Evolutionary conservation across 257 asterid genomes (phyloP).

Genomic region (Ocimum tenuiflorum): DNA sequence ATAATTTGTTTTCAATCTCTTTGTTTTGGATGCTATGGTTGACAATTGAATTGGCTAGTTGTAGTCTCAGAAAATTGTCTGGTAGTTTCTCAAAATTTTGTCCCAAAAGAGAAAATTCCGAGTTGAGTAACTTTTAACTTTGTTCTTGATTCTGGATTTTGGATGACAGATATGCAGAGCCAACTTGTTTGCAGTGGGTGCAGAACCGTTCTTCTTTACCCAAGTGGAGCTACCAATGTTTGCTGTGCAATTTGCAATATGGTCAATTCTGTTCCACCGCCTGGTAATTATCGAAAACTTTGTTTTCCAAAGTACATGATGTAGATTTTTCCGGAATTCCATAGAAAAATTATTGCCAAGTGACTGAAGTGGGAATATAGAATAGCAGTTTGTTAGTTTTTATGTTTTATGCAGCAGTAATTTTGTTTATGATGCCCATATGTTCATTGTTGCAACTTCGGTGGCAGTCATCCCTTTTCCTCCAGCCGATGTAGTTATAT

Average conservation of each 20-base stretch:
- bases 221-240: slow-evolving; percentile 72
- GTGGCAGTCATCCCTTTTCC: not conserved
- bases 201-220: slow-evolving; percentile 62
- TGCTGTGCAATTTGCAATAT: slow-evolving; percentile 70
- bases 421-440: not conserved
- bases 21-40: not conserved
- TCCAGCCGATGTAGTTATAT: not conserved
- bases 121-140: not conserved
- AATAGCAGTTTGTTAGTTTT: not conserved
- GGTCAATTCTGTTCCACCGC: slow-evolving; percentile 55
- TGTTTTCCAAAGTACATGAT: not conserved
- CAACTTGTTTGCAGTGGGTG: slow-evolving; percentile 79
- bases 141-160: slow-evolving; percentile 2
- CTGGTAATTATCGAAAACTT: slow-evolving; percentile 33
- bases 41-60: not conserved
- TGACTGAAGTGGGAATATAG: not conserved
- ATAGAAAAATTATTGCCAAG: not conserved
- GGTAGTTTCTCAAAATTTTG: not conserved
- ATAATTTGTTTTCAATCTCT: not conserved
- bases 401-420: not conserved
- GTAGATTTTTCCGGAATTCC: not conserved
- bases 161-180: slow-evolving; percentile 63
- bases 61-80: not conserved
- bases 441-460: not conserved
- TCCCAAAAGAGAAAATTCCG: not conserved